Conservation (phyloP, 352 stramenopile species). For the Globisporangium apiculatum region DNA sequence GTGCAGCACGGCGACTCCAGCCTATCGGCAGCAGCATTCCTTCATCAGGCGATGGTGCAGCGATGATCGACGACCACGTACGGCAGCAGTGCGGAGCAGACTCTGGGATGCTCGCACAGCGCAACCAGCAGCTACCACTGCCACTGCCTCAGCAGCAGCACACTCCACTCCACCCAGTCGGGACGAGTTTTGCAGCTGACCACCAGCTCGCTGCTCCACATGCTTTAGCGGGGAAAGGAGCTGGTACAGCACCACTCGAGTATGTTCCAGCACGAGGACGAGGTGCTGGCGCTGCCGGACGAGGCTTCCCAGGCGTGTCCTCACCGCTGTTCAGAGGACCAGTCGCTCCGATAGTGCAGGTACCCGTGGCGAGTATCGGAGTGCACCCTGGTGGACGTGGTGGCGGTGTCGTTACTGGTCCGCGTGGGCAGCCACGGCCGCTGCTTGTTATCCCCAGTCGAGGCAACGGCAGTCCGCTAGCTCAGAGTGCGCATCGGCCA, state of each 20-base stretch:
- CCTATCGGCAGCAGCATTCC: constrained; percentile 3
- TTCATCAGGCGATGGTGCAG: neutral
- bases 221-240: neutral
- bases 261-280: neutral
- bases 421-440: neutral
- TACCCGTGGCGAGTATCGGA: neutral
- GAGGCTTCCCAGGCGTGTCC: neutral
- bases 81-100: too few relatives aligned
- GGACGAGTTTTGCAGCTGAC: neutral
- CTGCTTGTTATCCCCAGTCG: neutral
- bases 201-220: neutral
- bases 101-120: neutral
- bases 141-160: neutral
- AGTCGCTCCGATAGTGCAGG: neutral
- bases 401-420: neutral
- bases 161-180: neutral
- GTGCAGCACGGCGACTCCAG: constrained; percentile 8
- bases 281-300: neutral
- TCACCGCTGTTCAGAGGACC: neutral
- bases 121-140: neutral
- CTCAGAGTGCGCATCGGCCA: neutral
- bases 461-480: neutral
- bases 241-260: neutral
- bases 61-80: too few relatives aligned
- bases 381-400: neutral